These are phyloP conservation scores for Alternaria sp. DNA, from an alignment of 2,329 filamentous ascomycete species.

Conservation along the genomic window DNA sequence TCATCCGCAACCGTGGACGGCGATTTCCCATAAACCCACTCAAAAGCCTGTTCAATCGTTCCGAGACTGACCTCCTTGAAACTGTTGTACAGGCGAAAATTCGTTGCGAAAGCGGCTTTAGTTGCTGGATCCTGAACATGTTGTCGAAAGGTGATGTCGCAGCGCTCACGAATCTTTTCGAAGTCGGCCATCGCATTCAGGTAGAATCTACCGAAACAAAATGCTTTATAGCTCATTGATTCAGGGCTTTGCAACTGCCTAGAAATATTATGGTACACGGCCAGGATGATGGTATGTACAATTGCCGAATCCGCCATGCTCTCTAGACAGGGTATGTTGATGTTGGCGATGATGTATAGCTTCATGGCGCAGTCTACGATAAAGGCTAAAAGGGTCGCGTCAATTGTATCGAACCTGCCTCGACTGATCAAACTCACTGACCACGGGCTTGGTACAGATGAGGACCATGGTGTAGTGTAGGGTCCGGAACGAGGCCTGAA, in stretches of 20 bases:
- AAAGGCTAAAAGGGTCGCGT: conserved; percentile 9
- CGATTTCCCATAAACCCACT: conserved; percentile 10
- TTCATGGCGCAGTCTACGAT: conserved; percentile 11
- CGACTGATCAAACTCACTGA: background rate
- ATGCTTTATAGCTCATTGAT: background rate
- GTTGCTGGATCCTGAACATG: background rate
- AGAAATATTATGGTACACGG: background rate
- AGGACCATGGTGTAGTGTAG: conserved; percentile 1
- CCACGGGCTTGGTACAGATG: background rate
- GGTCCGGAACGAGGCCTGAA: background rate
- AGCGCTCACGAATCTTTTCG: conserved; percentile 4
- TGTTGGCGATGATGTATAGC: conserved; percentile 4
- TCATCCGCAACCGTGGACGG: background rate
- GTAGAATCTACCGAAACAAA: background rate
- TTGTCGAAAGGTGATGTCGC: conserved; percentile 2
- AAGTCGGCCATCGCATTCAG: background rate
- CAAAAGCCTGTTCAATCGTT: conserved; percentile 1
- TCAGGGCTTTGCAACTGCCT: background rate
- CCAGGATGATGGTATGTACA: background rate
- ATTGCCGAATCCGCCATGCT: background rate
- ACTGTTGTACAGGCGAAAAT: background rate
- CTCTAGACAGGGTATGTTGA: background rate
- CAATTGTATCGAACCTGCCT: background rate
- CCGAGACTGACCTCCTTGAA: background rate
- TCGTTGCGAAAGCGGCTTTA: background rate